Conservation (phyloP, 108 stramenopile species). For the Pseudonitzschia multiseries region DNA sequence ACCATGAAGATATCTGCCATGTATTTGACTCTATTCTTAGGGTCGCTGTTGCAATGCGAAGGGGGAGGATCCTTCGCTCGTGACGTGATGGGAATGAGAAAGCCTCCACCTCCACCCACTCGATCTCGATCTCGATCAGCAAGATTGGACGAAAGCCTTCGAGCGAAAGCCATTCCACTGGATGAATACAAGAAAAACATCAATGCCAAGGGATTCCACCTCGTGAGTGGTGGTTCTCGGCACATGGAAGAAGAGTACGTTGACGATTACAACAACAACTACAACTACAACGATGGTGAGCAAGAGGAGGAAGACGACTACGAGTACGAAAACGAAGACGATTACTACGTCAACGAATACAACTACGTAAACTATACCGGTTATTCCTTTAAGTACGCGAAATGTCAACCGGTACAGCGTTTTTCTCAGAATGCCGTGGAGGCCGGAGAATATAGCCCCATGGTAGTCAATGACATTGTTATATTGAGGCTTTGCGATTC, state of each 20-base stretch:
- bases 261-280: conserved; percentile 1
- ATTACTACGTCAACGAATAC: conserved; percentile 36
- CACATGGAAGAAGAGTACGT: neutral
- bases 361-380: conserved; percentile 42
- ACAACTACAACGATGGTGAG: neutral
- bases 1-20: neutral
- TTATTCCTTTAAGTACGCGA: conserved; percentile 59
- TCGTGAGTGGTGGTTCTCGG: conserved; percentile 10
- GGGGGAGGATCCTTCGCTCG: conserved; percentile 25
- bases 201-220: conserved; percentile 23
- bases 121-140: neutral
- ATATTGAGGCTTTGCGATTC: conserved; percentile 57
- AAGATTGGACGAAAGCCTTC: conserved; percentile 23
- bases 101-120: too few species aligned
- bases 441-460: conserved; percentile 57
- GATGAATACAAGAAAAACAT: conserved; percentile 37
- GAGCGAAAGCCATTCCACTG: conserved; percentile 41
- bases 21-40: neutral
- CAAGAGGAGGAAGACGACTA: conserved; percentile 15
- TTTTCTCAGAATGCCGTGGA: conserved; percentile 56
- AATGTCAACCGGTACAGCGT: conserved; percentile 61
- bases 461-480: conserved; percentile 64
- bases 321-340: conserved; percentile 31
- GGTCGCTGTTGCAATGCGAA: neutral
- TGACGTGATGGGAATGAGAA: conserved; percentile 25